Conservation (phyloP, 228 moss, liverwort and hornwort genomes). For the Sphagnum magellanicum region DNA sequence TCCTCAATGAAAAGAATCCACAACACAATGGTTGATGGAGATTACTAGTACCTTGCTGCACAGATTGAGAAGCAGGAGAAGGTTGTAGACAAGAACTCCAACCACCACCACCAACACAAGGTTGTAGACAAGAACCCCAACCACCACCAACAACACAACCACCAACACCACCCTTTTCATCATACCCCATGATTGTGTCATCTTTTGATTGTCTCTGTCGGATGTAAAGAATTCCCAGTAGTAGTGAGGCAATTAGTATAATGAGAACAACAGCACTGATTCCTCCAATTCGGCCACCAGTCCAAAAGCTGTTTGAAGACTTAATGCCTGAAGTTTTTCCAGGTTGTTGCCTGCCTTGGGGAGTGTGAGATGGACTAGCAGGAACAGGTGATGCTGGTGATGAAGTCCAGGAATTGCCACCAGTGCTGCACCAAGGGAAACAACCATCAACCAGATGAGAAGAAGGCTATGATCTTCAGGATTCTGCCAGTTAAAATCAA, state of each 20-base stretch:
- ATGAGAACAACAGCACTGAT: slow-evolving; percentile 32
- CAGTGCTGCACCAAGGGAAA: slow-evolving; percentile 25
- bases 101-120: slow-evolving; percentile 14
- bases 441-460: no score
- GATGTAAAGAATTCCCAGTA: slow-evolving; percentile 25
- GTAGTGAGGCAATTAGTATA: slow-evolving; percentile 14
- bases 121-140: slow-evolving; percentile 38
- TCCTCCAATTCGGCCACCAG: slow-evolving; percentile 48
- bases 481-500: no score
- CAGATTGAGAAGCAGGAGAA: no score
- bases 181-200: slow-evolving; percentile 12
- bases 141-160: slow-evolving; percentile 15
- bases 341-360: slow-evolving; percentile 9
- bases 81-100: no score
- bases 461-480: no score
- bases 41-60: no score
- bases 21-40: no score
- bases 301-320: slow-evolving; percentile 37
- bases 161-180: slow-evolving; percentile 17
- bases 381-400: slow-evolving; percentile 54
- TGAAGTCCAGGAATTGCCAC: slow-evolving; percentile 47
- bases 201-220: background rate
- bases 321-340: slow-evolving; percentile 7
- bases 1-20: no score
- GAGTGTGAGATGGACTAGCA: slow-evolving; percentile 1